A percentile compares a stretch with the other conserved stretches of the same genome.
phyloP scores from a whole-genome alignment of 2,329 filamentous ascomycete species.

The Uncinocarpus reesii region DNA sequence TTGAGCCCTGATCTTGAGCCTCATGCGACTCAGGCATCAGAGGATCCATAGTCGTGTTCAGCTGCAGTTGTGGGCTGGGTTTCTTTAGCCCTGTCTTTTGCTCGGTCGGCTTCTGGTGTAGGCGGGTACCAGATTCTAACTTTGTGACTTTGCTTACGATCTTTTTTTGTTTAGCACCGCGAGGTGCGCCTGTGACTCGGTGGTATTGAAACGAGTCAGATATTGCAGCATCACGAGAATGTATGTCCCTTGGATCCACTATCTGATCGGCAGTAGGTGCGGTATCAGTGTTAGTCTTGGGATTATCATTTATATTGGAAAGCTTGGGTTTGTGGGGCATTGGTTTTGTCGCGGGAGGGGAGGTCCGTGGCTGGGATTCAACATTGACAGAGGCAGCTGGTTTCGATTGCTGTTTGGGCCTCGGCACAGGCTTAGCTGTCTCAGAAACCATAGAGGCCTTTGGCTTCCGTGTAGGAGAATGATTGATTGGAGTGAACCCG shows the following conservation, averaged over 20 bases:
- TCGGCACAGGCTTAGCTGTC: neutral
- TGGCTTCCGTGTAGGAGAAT: neutral
- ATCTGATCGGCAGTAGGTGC: neutral
- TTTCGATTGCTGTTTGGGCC: neutral
- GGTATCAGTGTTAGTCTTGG: neutral
- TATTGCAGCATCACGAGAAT: neutral
- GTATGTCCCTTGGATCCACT: neutral
- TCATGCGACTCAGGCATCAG: neutral
- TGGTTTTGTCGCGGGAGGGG: too few species aligned
- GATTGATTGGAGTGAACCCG: constrained; percentile 3
- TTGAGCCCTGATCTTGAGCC: neutral
- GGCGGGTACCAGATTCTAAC: neutral
- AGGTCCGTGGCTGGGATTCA: too few species aligned
- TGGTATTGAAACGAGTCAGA: neutral
- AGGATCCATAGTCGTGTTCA: neutral
- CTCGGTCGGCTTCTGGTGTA: neutral
- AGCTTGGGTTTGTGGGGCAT: too few species aligned
- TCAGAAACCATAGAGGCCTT: neutral
- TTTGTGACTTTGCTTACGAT: constrained; percentile 5
- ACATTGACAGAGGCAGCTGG: too few species aligned
- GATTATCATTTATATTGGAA: too few species aligned
- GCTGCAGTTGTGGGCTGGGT: neutral
- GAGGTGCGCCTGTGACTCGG: neutral
- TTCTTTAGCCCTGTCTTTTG: neutral
- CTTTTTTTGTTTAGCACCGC: neutral